Evolutionary conservation across 306 rosid species (phyloP).

Genomic region (Medicago ruthenica): DNA sequence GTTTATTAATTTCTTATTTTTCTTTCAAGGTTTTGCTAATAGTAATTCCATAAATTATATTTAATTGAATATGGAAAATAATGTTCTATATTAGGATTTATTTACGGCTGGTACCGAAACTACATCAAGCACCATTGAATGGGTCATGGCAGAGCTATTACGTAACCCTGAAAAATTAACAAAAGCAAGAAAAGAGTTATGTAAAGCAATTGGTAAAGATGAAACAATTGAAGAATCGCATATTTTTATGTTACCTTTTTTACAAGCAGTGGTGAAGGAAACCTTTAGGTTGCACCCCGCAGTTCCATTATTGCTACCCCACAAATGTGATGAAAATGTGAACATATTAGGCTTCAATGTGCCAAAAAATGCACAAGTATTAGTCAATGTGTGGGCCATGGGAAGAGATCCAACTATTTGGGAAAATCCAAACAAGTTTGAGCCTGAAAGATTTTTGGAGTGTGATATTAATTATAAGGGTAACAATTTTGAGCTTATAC

Average conservation of each 20-base stretch:
- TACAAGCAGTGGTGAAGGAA: constrained; percentile 48
- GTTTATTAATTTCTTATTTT: too few species aligned
- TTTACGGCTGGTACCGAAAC: constrained; percentile 33
- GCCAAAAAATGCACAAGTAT: constrained; percentile 44
- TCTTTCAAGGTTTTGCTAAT: background rate
- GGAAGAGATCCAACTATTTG: constrained; percentile 50
- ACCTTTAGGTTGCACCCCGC: constrained; percentile 52
- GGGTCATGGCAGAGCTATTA: constrained; percentile 25
- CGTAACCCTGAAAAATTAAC: constrained; percentile 22
- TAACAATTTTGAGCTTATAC: constrained; percentile 41
- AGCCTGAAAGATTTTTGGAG: constrained; percentile 45
- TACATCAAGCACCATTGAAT: constrained; percentile 11
- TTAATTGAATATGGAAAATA: background rate
- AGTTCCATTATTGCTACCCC: constrained; percentile 45
- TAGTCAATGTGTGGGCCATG: constrained; percentile 52
- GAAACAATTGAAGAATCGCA: constrained; percentile 38
- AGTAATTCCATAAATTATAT: too few species aligned
- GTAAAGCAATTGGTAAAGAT: background rate
- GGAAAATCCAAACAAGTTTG: constrained; percentile 37
- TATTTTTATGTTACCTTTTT: constrained; percentile 32
- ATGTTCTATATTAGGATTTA: constrained; percentile 5
- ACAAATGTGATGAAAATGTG: constrained; percentile 1
- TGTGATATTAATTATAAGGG: constrained; percentile 31
- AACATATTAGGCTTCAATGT: constrained; percentile 26
- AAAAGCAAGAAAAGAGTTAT: constrained; percentile 33